phyloP scores from a whole-genome alignment of 2,329 filamentous ascomycete genomes.

The Penicillium polonicum region DNA sequence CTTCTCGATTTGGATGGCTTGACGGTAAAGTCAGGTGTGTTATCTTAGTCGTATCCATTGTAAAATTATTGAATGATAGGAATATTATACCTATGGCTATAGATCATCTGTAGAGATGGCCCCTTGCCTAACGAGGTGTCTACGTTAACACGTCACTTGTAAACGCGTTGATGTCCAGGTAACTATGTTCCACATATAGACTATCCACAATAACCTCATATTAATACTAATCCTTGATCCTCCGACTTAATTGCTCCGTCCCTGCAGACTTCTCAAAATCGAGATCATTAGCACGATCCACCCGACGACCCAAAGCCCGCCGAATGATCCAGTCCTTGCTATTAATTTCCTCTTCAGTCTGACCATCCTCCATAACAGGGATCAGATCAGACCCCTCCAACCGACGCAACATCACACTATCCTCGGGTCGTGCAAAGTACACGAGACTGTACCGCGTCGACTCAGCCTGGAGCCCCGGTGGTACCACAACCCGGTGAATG shows the following conservation, averaged over 20 bases:
- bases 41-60: not conserved
- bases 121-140: not conserved
- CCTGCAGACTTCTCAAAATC: conserved; percentile 35
- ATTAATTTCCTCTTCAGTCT: conserved; percentile 37
- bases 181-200: not conserved
- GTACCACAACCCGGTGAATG: conserved; percentile 52
- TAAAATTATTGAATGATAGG: not conserved
- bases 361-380: conserved; percentile 31
- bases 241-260: conserved; percentile 37
- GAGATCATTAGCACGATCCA: conserved; percentile 28
- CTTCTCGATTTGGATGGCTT: not conserved
- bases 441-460: conserved; percentile 52
- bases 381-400: conserved; percentile 38
- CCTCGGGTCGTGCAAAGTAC: conserved; percentile 55
- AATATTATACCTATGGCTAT: not conserved
- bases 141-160: not conserved
- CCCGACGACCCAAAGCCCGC: conserved; percentile 38
- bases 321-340: conserved; percentile 47
- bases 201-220: no score
- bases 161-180: not conserved
- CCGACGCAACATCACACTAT: conserved; percentile 47
- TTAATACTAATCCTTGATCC: conserved; percentile 25
- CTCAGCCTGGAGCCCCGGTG: conserved; percentile 50
- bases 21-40: not conserved
- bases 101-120: no score